Conservation (phyloP, 495 filamentous ascomycete species). For the Talaromyces borbonicus region DNA sequence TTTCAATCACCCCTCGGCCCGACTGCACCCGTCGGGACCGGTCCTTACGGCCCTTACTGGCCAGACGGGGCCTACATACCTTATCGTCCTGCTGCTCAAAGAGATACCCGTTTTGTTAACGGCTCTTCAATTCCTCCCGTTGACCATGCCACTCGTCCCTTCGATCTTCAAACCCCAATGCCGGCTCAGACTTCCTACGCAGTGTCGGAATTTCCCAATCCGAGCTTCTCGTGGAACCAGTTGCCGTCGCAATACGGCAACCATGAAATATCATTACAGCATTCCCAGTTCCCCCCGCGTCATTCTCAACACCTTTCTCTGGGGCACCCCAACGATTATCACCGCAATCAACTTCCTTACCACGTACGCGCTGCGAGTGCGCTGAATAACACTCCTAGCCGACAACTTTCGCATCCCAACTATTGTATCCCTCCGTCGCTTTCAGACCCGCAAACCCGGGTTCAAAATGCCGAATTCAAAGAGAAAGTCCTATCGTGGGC, state of each 20-base stretch:
- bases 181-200: conserved; percentile 22
- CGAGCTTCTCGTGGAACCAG: conserved; percentile 25
- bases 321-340: conserved; percentile 8
- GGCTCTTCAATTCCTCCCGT: conserved; percentile 14
- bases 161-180: conserved; percentile 20
- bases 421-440: conserved; percentile 2
- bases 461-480: conserved; percentile 53
- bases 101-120: conserved; percentile 44
- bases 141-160: conserved; percentile 15
- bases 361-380: conserved; percentile 16
- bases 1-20: conserved; percentile 62
- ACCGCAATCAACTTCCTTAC: conserved; percentile 23
- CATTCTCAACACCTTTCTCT: conserved; percentile 28
- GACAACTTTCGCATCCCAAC: background rate
- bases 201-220: conserved; percentile 15
- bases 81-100: conserved; percentile 58
- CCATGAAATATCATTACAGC: conserved; percentile 23
- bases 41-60: conserved; percentile 69
- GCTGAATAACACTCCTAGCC: background rate
- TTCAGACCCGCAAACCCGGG: conserved; percentile 10
- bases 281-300: conserved; percentile 29
- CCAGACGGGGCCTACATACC: conserved; percentile 66
- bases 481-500: conserved; percentile 80
- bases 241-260: conserved; percentile 16
- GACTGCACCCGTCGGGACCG: conserved; percentile 62